Evolutionary conservation across 495 filamentous ascomycete genomes (phyloP), one percentile per base, ranked within the genome.

Genomic region (Aspergillus cavernicola): DNA sequence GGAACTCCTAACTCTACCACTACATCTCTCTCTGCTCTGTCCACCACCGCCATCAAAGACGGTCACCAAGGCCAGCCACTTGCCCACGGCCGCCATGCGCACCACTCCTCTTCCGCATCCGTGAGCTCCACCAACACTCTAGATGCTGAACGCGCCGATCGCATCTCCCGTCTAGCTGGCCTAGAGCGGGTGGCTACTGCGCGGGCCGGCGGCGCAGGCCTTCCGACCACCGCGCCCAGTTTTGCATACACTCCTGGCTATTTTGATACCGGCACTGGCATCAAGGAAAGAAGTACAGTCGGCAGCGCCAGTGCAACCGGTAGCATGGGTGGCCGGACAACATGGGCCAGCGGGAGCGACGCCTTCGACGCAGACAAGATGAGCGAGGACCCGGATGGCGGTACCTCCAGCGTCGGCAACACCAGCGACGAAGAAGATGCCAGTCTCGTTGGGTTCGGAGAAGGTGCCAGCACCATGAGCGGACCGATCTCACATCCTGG

Each of bases 41-140:
- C 88, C 16, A 96, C 91, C 23, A 92, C 89, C 6, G 91, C 91
- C 41, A 93, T 93, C 75, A 96, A 95, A 71, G 91, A 96, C 60
- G 91, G 91, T 53, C 89, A 95, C 57, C 86, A 87, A 53, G 91
- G 91, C 62, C 81, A 88, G 53, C 72, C 69, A 12, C 69, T 73
- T 42, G 68, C 74, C 55, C 79, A 80, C 47, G 71, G 74, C 43
- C 83, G 82, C 52, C 85, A 88, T 64, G 63, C 70, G 1, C 75
- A 77, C 45, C 68, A 73, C 11, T 66, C 69, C n/a, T 76, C 76
- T 10, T 72, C 75, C 19, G 58, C 71, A 13, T 75, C 77, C 15
- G 77, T 73, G 20, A 73, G 78, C 6, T 87, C 85, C 6, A 78
- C 79, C 33, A 87, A 79, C 44, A 87, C 84, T 52, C 81, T 91